These are phyloP conservation scores for Vigna trinervia DNA, from an alignment of 306 rosid genomes.

Conservation along the genomic window DNA sequence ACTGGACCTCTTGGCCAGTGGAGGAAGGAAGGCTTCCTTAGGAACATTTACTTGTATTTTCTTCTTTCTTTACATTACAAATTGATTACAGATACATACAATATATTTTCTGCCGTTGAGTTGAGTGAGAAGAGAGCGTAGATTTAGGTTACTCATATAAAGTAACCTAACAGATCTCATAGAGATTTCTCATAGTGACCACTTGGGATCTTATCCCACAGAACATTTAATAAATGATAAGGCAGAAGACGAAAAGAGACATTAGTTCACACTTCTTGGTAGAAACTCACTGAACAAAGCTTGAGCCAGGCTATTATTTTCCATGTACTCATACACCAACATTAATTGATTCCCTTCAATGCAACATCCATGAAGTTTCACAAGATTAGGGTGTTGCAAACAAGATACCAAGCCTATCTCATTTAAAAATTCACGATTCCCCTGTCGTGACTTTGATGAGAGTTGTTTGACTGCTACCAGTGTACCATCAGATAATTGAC, in stretches of 20 bases:
- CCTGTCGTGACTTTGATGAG: conserved; percentile 59
- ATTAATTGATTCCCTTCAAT: conserved; percentile 60
- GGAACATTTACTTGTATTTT: no score
- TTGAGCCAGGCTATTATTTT: conserved; percentile 62
- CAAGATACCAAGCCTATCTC: conserved; percentile 67
- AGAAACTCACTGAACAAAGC: conserved; percentile 65
- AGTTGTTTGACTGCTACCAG: conserved; percentile 65
- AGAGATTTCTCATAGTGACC: conserved; percentile 28
- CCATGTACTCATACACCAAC: conserved; percentile 69
- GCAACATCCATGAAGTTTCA: conserved; percentile 68
- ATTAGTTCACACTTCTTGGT: background rate
- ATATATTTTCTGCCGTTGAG: no score
- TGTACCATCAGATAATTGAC: conserved; percentile 59
- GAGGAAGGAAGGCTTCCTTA: no score
- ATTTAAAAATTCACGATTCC: conserved; percentile 61
- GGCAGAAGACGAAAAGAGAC: background rate
- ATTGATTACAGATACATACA: no score
- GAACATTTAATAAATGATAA: background rate
- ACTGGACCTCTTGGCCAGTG: no score
- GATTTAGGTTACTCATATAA: no score
- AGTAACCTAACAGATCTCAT: background rate
- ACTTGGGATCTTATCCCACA: background rate
- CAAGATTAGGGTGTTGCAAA: conserved; percentile 71
- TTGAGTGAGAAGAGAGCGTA: no score
- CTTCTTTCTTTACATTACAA: no score